Evolutionary conservation across 2,329 filamentous ascomycete species (phyloP), one percentile per base, ranked within the genome.

Genomic region (Myriosclerotinia scirpicola): DNA sequence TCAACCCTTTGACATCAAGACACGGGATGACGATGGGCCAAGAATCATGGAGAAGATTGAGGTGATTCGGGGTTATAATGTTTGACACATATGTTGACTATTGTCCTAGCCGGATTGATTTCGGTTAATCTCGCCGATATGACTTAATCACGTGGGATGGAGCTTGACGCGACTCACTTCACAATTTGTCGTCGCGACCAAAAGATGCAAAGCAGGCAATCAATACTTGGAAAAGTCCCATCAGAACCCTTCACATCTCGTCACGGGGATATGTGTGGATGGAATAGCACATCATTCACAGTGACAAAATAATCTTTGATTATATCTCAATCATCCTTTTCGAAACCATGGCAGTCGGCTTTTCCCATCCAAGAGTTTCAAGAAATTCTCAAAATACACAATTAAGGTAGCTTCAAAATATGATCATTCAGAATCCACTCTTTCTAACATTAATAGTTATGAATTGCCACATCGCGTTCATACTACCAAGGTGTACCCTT

Each of bases 401-500:
- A 62, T 62, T 76, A 42, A 75, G 72, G 75, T 50, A 64, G 17
- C 36, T 67, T 50, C 38, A 40, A 54, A 44, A 53, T 36, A 22
- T 6, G 34, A 54, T 15, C n/a, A 26, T 44, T 1, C 17, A 54
- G 8, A 48, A 61, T 56, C 54, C 44, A 34, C 26, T 34, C 9
- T 48, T 5, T 50, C 58, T 60, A 48, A 54, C 54, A 40, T 22
- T 7, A 34, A 69, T 64, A 89, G 87, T 67, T 88, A 88, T 71
- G 83, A 87, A 67, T 77, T 88, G 42, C 78, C 82, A 53, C 81
- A 83, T 68, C 84, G 86, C 67, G 80, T 87, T 58, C 81, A 88
- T 75, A 80, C 85, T 72, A 81, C 87, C 60, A 84, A 87, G 71
- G 82, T 82, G 5, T 89, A 89, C 72, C 87, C 87, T 0, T 79